Evolutionary conservation across 768 basidiomycete species (phyloP).

Genomic region (Boletus sp.): DNA sequence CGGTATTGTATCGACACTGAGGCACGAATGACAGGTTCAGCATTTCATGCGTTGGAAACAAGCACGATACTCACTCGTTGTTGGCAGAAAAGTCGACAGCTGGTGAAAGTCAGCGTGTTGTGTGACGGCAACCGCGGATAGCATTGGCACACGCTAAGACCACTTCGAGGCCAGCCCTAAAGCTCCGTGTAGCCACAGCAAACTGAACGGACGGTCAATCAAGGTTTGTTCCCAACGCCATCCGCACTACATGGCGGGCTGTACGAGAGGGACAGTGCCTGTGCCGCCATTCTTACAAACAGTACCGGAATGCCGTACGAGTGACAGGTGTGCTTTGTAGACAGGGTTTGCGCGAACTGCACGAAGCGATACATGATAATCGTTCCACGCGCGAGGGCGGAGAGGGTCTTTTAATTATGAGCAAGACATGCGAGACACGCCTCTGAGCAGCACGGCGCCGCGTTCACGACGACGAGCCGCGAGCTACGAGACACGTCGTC

Average conservation of each 20-base stretch:
- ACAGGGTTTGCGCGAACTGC: neutral
- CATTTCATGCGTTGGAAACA: neutral
- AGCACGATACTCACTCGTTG: constrained; percentile 18
- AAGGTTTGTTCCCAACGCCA: constrained; percentile 7
- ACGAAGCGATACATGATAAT: constrained; percentile 4
- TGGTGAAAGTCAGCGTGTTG: constrained; percentile 1
- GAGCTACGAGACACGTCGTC: constrained; percentile 11
- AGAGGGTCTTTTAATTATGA: neutral
- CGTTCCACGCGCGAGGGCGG: neutral
- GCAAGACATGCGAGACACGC: neutral
- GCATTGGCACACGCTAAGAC: neutral
- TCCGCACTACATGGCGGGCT: neutral
- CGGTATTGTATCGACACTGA: constrained; percentile 27
- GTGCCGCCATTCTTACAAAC: constrained; percentile 14
- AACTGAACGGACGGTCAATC: neutral
- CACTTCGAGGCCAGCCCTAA: constrained; percentile 28
- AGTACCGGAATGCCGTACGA: constrained; percentile 18
- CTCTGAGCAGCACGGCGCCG: neutral
- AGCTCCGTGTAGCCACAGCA: constrained; percentile 12
- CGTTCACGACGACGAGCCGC: constrained; percentile 1
- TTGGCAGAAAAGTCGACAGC: neutral
- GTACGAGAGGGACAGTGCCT: constrained; percentile 15
- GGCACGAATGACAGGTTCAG: neutral
- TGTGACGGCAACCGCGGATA: neutral
- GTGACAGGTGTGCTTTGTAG: neutral